A percentile compares a stretch with the other conserved stretches of the same genome.
phyloP scores from a whole-genome alignment of 257 asterid species.

The Rhazya stricta region DNA sequence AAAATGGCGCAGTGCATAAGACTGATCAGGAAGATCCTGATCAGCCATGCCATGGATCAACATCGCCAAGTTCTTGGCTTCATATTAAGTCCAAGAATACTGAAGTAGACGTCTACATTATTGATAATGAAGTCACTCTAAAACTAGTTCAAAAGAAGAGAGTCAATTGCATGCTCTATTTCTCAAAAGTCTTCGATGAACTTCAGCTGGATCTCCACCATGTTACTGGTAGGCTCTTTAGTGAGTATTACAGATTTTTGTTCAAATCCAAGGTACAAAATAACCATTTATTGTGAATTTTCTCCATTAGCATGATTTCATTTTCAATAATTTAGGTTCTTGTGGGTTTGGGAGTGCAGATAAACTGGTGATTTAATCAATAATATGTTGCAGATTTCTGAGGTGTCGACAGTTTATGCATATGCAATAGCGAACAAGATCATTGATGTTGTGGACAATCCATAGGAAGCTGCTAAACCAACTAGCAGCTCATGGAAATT shows the following conservation, averaged over 20 bases:
- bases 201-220: conserved; percentile 83
- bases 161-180: conserved; percentile 62
- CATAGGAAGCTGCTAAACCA: conserved; percentile 59
- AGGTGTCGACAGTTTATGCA: conserved; percentile 80
- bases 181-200: conserved; percentile 73
- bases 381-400: conserved; percentile 66
- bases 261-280: conserved; percentile 71
- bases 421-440: conserved; percentile 86
- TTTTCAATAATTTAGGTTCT: background rate
- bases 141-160: conserved; percentile 89
- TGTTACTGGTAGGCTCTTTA: conserved; percentile 89
- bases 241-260: conserved; percentile 72
- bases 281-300: background rate
- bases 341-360: background rate
- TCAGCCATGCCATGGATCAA: conserved; percentile 39
- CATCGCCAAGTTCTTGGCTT: conserved; percentile 81
- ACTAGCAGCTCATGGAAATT: conserved; percentile 30
- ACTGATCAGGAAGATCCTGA: conserved; percentile 45
- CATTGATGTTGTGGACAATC: conserved; percentile 75
- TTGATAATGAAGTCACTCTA: conserved; percentile 76
- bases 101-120: conserved; percentile 76
- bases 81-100: conserved; percentile 72
- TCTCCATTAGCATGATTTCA: background rate
- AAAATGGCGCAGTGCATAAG: conserved; percentile 33
- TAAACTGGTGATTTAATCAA: background rate